phyloP scores from a whole-genome alignment of 2,329 filamentous ascomycete species.

The Teratosphaeria viscida region DNA sequence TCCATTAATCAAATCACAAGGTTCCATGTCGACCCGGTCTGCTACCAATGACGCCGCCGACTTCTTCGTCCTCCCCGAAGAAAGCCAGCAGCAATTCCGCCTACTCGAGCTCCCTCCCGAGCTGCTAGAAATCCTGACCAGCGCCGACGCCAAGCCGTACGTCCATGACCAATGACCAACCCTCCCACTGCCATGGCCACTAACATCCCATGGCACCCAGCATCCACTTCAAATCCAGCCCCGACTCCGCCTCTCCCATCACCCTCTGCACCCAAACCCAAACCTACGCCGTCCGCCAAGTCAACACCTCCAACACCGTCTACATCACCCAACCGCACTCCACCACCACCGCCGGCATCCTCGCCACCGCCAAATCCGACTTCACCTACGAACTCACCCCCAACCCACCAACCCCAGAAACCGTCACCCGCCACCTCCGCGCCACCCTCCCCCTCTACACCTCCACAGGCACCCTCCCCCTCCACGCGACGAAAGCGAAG shows the following conservation, averaged over 20 bases:
- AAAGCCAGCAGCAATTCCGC: constrained; percentile 43
- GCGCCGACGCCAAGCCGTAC: constrained; percentile 35
- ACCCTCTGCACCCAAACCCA: constrained; percentile 49
- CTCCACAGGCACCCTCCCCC: constrained; percentile 14
- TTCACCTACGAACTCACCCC: constrained; percentile 33
- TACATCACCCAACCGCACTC: constrained; percentile 39
- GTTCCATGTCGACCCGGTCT: constrained; percentile 33
- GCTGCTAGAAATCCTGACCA: constrained; percentile 43
- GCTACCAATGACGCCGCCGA: constrained; percentile 23
- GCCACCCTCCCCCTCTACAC: constrained; percentile 31
- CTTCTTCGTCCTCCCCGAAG: constrained; percentile 32
- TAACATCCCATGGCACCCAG: constrained; percentile 12
- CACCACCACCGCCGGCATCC: constrained; percentile 15
- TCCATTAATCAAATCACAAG: neutral
- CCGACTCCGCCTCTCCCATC: constrained; percentile 28
- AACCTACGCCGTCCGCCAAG: constrained; percentile 52
- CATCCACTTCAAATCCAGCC: constrained; percentile 31
- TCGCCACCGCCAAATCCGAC: constrained; percentile 35
- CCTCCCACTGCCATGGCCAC: neutral
- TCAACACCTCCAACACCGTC: constrained; percentile 55
- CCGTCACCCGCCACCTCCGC: constrained; percentile 26
- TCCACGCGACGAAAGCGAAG: constrained; percentile 25
- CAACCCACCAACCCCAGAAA: constrained; percentile 11
- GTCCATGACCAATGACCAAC: constrained; percentile 4
- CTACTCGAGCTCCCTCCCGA: constrained; percentile 52